A percentile compares a stretch with the other conserved stretches of the same genome.
phyloP scores from a whole-genome alignment of 2,329 filamentous ascomycete species.

The Capronia coronata region DNA sequence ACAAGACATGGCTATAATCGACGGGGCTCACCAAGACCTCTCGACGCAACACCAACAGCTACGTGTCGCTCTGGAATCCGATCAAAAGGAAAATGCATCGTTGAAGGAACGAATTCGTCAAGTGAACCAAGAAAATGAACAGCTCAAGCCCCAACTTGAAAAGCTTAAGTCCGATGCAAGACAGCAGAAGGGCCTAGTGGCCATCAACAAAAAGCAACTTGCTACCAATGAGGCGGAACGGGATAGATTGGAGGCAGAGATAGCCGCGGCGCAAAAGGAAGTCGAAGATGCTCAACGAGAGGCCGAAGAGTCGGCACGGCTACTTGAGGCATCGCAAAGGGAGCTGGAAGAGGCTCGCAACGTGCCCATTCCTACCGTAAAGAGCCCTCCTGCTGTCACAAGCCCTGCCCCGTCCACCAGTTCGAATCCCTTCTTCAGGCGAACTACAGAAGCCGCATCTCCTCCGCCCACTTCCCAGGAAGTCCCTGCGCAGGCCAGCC shows the following conservation, averaged over 20 bases:
- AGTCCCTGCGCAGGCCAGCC: conserved; percentile 17
- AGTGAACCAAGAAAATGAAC: conserved; percentile 72
- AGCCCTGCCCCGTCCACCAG: conserved; percentile 53
- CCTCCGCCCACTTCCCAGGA: conserved; percentile 17
- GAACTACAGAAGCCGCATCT: conserved; percentile 45
- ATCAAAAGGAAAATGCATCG: conserved; percentile 78
- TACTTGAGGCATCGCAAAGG: conserved; percentile 40
- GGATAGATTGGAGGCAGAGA: conserved; percentile 78
- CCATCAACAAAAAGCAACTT: conserved; percentile 97
- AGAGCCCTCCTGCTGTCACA: conserved; percentile 25
- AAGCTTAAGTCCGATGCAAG: conserved; percentile 87
- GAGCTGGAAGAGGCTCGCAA: conserved; percentile 25
- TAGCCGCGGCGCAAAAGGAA: conserved; percentile 59
- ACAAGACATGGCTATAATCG: conserved; percentile 73
- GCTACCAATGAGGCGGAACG: conserved; percentile 81
- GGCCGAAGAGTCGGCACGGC: conserved; percentile 34
- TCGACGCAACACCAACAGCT: conserved; percentile 76
- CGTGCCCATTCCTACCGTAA: conserved; percentile 19
- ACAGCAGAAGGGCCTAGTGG: conserved; percentile 91
- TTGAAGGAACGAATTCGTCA: conserved; percentile 83
- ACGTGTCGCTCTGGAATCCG: conserved; percentile 66
- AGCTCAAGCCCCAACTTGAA: conserved; percentile 84
- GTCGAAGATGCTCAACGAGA: conserved; percentile 53
- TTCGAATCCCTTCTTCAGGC: conserved; percentile 93
- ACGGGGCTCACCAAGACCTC: conserved; percentile 73